phyloP scores from a whole-genome alignment of 805 yeast species.

The Lachancea cidri region DNA sequence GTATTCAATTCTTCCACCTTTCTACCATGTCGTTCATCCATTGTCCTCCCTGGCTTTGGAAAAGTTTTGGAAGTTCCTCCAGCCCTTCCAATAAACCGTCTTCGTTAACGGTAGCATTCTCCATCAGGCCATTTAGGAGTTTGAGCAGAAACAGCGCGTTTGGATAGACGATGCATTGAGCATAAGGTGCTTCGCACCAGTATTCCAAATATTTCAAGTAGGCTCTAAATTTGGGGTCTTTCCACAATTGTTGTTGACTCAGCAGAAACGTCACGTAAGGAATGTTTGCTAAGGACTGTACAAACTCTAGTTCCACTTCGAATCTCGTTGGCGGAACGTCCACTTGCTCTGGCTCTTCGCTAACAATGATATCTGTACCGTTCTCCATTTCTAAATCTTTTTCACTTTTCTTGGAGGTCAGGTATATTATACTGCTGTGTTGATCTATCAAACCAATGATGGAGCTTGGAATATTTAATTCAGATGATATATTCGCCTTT shows the following conservation, averaged over 20 bases:
- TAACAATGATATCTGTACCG: not conserved
- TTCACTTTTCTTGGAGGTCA: too few relatives aligned
- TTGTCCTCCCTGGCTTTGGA: constrained; percentile 32
- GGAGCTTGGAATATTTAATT: too few relatives aligned
- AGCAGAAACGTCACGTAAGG: constrained; percentile 73
- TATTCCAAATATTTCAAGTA: constrained; percentile 79
- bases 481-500: too few relatives aligned
- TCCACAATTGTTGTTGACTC: constrained; percentile 77
- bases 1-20: constrained; percentile 46
- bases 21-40: constrained; percentile 71
- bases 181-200: constrained; percentile 74
- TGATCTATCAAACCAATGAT: not conserved
- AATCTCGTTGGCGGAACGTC: constrained; percentile 45
- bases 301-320: constrained; percentile 52
- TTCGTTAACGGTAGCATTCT: constrained; percentile 37
- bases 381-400: constrained; percentile 1
- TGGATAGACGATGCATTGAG: constrained; percentile 54
- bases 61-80: constrained; percentile 52
- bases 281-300: constrained; percentile 85
- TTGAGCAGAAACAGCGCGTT: constrained; percentile 80
- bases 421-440: too few relatives aligned
- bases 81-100: constrained; percentile 40
- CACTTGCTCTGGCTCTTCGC: constrained; percentile 3
- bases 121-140: constrained; percentile 38
- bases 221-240: constrained; percentile 57